phyloP scores from a whole-genome alignment of 768 basidiomycete species.

The Coprinopsis sp. region DNA sequence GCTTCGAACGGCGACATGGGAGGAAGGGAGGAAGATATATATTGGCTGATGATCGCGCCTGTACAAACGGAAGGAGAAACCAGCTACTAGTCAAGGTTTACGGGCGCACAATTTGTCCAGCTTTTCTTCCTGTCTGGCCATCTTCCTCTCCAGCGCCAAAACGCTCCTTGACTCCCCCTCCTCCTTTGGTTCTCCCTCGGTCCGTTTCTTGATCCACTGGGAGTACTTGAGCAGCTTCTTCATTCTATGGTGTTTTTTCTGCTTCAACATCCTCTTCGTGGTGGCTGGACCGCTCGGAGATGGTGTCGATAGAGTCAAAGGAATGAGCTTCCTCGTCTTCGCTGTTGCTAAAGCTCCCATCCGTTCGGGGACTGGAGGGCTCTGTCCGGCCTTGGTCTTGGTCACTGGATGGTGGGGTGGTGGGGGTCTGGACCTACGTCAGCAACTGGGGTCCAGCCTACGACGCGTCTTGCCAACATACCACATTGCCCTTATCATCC shows the following conservation, averaged over 20 bases:
- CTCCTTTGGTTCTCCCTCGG: neutral
- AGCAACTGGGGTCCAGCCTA: neutral
- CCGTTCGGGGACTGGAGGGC: neutral
- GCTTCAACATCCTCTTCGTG: neutral
- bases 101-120: neutral
- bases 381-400: neutral
- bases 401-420: neutral
- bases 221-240: slow-evolving; percentile 10
- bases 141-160: neutral
- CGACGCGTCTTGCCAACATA: neutral
- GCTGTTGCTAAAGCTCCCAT: neutral
- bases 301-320: slow-evolving; percentile 9
- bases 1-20: slow-evolving; percentile 24
- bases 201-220: neutral
- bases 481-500: neutral
- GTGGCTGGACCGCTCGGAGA: slow-evolving; percentile 1
- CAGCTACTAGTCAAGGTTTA: no score
- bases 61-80: neutral
- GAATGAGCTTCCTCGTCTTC: slow-evolving; percentile 1
- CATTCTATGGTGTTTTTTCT: slow-evolving; percentile 3
- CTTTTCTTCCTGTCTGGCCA: slow-evolving; percentile 1
- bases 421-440: neutral
- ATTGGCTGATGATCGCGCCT: no score
- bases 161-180: neutral
- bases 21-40: slow-evolving; percentile 1